A percentile compares a stretch with the other conserved stretches of the same genome.
Evolutionary conservation across 148 eudicot species (phyloP).

Genomic region (Camellia japonica): DNA sequence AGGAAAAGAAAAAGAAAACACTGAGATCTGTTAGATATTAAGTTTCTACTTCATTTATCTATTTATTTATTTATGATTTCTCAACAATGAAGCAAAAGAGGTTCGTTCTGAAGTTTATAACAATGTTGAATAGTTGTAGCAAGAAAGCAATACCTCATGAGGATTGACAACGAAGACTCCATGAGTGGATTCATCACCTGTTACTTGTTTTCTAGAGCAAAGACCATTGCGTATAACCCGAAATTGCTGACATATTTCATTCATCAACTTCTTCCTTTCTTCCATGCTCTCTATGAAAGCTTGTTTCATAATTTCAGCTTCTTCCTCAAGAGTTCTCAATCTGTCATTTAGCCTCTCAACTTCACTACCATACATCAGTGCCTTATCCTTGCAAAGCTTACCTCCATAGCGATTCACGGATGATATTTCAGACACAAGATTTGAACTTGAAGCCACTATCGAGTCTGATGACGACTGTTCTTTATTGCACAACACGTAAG

Average conservation of each 20-base stretch:
- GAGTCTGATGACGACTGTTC: background rate
- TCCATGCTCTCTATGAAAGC: slow-evolving; percentile 12
- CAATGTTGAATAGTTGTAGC: too few species aligned
- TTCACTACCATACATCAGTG: background rate
- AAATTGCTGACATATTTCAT: slow-evolving; percentile 18
- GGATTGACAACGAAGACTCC: background rate
- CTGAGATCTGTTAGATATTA: too few species aligned
- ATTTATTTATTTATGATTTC: too few species aligned
- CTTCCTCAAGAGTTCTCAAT: slow-evolving; percentile 27
- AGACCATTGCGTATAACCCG: slow-evolving; percentile 3
- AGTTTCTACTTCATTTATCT: too few species aligned
- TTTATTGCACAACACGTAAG: background rate
- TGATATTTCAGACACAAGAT: background rate
- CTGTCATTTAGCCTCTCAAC: slow-evolving; percentile 17
- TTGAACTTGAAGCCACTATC: background rate
- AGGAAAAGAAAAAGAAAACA: too few species aligned
- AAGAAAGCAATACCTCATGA: slow-evolving; percentile 2
- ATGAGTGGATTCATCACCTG: background rate
- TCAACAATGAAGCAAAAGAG: too few species aligned
- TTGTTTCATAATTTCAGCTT: slow-evolving; percentile 14
- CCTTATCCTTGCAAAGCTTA: background rate
- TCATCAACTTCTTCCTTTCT: slow-evolving; percentile 19
- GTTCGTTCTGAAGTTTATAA: too few species aligned
- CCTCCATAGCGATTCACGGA: background rate
- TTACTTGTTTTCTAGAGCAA: background rate